Evolutionary conservation across 352 stramenopile species (phyloP).

Genomic region (Poterioochromonas sp.): DNA sequence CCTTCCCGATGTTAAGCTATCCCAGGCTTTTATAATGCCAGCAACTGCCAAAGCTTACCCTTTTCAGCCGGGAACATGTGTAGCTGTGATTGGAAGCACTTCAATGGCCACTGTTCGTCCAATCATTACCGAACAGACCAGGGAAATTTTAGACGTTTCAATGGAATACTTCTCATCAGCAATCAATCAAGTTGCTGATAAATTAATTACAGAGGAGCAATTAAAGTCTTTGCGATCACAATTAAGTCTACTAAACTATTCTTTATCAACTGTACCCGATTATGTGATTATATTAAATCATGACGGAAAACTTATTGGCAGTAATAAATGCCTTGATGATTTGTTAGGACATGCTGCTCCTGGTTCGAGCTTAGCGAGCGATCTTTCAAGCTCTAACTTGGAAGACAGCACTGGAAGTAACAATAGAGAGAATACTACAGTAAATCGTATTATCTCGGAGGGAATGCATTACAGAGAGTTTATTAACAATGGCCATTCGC

Average conservation of each 20-base stretch:
- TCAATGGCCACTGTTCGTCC: not conserved
- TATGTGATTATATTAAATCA: not conserved
- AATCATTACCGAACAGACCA: not conserved
- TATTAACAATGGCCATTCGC: not conserved
- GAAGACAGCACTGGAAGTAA: not conserved
- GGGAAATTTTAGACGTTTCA: not conserved
- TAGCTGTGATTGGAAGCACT: not conserved
- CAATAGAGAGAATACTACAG: not conserved
- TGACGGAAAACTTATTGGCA: not conserved
- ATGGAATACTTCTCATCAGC: not conserved
- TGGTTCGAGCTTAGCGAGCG: no score
- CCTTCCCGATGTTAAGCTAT: not conserved
- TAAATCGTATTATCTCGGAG: not conserved
- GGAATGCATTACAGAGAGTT: not conserved
- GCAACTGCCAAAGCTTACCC: not conserved
- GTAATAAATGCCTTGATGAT: slow-evolving; percentile 1
- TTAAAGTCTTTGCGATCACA: not conserved
- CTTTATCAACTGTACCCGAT: not conserved
- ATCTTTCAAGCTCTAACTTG: no score
- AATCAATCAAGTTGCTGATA: not conserved
- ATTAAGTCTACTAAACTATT: not conserved
- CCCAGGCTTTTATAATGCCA: not conserved
- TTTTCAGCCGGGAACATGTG: not conserved
- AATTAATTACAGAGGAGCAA: not conserved
- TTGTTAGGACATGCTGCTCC: no score